Evolutionary conservation across 352 stramenopile genomes (phyloP), one percentile per base, ranked within the genome.

Genomic region (Phytophthora brassicae): DNA sequence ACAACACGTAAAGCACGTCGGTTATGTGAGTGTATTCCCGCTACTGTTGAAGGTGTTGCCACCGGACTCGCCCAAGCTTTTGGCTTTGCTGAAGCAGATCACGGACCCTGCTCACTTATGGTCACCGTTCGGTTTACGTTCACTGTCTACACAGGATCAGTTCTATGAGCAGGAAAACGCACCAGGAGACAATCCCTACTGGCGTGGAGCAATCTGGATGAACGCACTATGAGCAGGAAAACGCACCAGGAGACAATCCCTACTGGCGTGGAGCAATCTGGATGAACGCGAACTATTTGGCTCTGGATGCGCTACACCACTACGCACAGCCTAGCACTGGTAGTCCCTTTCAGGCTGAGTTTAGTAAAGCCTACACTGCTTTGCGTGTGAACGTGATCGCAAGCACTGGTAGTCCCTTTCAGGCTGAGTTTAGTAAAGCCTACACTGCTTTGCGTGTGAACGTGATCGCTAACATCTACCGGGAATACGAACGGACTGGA

Each of bases 231-330:
- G n/a, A n/a, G n/a, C n/a, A n/a, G n/a, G n/a, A 89, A 55, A 97
- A 98, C 39, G 85, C 89, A 6, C 81, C 87, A n/a, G 88, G 90
- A 4, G 90, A 98, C 63, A 90, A 91, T 35, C 90, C 90, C 26
- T 97, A 97, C 73, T 98, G 94, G 94, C 84, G 94, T 47, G 94
- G 94, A 35, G 80, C 92, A 35, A 97, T 98, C 56, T 98, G 94
- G 94, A 92, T 98, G 52, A 97, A 97, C 60, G 66, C 89, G 14
- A 98, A 98, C 73, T 98, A 96, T 64, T 71, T 98, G 23, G 89
- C 89, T 46, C 58, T 98, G 26, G 73, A 83, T 63, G 86, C 89
- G 20, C 73, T 97, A 24, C 74, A 95, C 50, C 57, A 93, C 64
- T 97, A 96, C 53, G 76, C 73, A 17, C 47, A 81, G 19, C 60